Evolutionary conservation across 352 stramenopile species (phyloP).

Genomic region (Peronospora farinosa): DNA sequence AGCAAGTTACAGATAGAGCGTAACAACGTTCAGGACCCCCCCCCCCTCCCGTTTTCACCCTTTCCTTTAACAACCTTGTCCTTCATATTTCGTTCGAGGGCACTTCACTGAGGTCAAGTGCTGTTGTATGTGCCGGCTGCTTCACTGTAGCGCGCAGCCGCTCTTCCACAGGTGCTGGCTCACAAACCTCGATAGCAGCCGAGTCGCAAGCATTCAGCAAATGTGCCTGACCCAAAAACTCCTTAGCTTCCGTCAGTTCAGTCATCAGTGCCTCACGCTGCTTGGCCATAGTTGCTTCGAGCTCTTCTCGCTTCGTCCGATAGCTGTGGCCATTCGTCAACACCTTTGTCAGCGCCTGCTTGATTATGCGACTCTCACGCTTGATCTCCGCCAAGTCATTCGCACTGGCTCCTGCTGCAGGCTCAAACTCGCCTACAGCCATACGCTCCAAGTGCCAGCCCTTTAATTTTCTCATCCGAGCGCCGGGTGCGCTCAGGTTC

Average conservation of each 20-base stretch:
- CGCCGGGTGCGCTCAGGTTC: constrained; percentile 51
- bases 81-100: constrained; percentile 41
- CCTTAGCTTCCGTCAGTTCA: constrained; percentile 62
- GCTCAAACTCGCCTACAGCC: constrained; percentile 66
- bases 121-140: constrained; percentile 32
- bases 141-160: constrained; percentile 57
- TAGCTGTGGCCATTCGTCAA: constrained; percentile 48
- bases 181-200: constrained; percentile 39
- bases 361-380: constrained; percentile 48
- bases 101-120: constrained; percentile 42
- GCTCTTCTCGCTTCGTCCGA: constrained; percentile 45
- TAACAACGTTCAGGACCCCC: constrained; percentile 15
- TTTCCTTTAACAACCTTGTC: constrained; percentile 5
- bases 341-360: constrained; percentile 51
- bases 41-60: constrained; percentile 2
- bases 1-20: constrained; percentile 23
- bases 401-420: constrained; percentile 19
- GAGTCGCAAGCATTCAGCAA: constrained; percentile 34
- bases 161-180: constrained; percentile 56
- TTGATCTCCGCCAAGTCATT: constrained; percentile 56
- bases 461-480: constrained; percentile 56
- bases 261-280: constrained; percentile 58
- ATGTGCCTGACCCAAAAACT: constrained; percentile 68
- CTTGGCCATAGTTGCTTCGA: constrained; percentile 61
- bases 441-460: constrained; percentile 80